Conservation (phyloP, 768 basidiomycete genomes). For the Candolleomyces eurysporus region DNA sequence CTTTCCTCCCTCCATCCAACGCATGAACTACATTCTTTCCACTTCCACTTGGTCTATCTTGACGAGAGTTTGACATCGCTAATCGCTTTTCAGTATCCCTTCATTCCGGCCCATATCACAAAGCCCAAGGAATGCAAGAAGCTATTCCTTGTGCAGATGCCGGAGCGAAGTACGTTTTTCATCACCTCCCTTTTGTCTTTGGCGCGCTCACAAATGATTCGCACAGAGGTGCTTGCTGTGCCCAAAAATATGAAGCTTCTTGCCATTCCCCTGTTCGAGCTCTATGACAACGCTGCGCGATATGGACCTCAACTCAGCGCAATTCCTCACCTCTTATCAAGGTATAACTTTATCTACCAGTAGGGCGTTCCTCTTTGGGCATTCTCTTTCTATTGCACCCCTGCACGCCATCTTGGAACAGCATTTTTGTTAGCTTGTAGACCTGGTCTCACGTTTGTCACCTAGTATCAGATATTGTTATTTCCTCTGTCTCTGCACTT, state of each 20-base stretch:
- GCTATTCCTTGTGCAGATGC: constrained; percentile 93
- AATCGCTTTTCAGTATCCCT: constrained; percentile 72
- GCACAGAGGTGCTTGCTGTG: constrained; percentile 87
- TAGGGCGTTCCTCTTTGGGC: constrained; percentile 18
- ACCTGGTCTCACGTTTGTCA: no score
- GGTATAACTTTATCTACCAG: constrained; percentile 83
- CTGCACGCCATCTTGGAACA: no score
- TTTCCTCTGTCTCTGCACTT: no score
- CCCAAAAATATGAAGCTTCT: constrained; percentile 99
- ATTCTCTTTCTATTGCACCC: no score
- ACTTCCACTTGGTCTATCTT: no score
- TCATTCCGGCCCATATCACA: constrained; percentile 92
- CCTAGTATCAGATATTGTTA: no score
- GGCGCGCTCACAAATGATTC: not conserved
- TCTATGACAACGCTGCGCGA: constrained; percentile 95
- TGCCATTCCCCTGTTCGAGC: constrained; percentile 93
- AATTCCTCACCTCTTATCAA: constrained; percentile 86
- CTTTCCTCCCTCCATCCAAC: no score
- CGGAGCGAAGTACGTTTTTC: constrained; percentile 74
- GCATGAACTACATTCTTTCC: no score
- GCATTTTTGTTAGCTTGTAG: no score
- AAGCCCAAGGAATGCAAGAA: constrained; percentile 99
- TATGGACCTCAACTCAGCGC: constrained; percentile 95
- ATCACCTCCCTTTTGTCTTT: not conserved
- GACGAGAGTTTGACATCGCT: constrained; percentile 22